Conservation (phyloP, 2,329 filamentous ascomycete genomes). For the Stenocarpella maydis region DNA sequence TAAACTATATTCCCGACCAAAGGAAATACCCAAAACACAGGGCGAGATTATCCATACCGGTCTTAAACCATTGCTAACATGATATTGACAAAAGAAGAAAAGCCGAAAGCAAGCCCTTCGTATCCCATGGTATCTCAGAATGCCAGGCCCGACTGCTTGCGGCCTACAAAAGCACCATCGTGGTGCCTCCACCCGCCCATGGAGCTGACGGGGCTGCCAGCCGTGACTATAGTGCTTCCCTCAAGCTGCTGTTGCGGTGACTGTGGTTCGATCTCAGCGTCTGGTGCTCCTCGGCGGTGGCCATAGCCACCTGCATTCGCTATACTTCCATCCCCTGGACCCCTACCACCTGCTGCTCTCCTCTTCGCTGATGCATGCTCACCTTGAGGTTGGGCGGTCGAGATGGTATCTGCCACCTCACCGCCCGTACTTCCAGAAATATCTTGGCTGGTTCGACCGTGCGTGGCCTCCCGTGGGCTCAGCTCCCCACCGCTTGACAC, state of each 20-base stretch:
- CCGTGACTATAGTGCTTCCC: constrained; percentile 24
- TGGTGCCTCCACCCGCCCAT: constrained; percentile 32
- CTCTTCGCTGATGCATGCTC: constrained; percentile 28
- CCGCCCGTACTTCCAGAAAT: not conserved
- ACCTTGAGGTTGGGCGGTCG: constrained; percentile 31
- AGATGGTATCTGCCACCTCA: constrained; percentile 22
- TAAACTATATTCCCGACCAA: constrained; percentile 21
- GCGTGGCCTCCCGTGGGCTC: not conserved
- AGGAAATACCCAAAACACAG: not conserved
- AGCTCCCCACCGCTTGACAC: constrained; percentile 8
- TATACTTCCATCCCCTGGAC: not conserved
- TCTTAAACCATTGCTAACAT: not conserved
- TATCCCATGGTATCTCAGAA: not conserved
- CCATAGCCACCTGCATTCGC: not conserved
- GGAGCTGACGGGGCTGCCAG: constrained; percentile 32
- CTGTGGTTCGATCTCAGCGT: constrained; percentile 31
- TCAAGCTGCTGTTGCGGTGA: constrained; percentile 33
- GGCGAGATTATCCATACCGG: not conserved
- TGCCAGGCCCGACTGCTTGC: constrained; percentile 18
- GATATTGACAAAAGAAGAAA: not conserved
- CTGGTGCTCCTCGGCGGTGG: not conserved
- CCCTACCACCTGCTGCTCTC: not conserved
- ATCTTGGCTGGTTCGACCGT: not conserved
- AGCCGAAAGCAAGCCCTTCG: not conserved
- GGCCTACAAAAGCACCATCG: not conserved